A percentile compares a stretch with the other conserved stretches of the same genome.
phyloP scores from a whole-genome alignment of 2,329 filamentous ascomycete genomes.

The Kalaharituber pfeilii region DNA sequence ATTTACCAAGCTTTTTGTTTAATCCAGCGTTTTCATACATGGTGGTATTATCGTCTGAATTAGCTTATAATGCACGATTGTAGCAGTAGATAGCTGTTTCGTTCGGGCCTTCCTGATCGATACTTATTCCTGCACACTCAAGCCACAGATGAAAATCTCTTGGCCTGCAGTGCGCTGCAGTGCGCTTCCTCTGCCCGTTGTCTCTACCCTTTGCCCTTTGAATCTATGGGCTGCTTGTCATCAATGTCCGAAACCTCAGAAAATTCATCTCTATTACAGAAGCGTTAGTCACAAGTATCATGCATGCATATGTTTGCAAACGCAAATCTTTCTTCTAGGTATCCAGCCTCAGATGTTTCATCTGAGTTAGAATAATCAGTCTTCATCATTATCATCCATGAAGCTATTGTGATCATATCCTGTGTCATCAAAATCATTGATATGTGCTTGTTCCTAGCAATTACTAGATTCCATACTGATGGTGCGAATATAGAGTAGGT shows the following conservation, averaged over 20 bases:
- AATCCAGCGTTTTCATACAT: constrained; percentile 43
- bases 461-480: too few species aligned
- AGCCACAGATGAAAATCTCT: constrained; percentile 45
- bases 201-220: constrained; percentile 11
- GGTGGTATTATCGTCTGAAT: constrained; percentile 40
- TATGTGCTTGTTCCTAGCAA: too few species aligned
- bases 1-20: constrained; percentile 38
- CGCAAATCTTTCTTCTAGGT: constrained; percentile 1
- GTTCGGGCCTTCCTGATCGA: constrained; percentile 35
- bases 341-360: constrained; percentile 15
- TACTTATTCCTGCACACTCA: constrained; percentile 39
- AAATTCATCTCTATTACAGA: background rate
- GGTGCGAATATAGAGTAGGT: too few species aligned
- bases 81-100: constrained; percentile 42
- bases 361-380: constrained; percentile 17
- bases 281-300: too few species aligned
- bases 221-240: constrained; percentile 18
- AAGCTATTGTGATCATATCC: constrained; percentile 22
- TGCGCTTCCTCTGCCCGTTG: constrained; percentile 24
- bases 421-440: constrained; percentile 9
- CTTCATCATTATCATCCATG: constrained; percentile 14
- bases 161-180: constrained; percentile 44
- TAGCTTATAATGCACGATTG: constrained; percentile 41
- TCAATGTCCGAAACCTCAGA: background rate
- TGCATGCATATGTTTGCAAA: too few species aligned